Conservation (phyloP, 257 asterid genomes). For the Solanum pennellii region DNA sequence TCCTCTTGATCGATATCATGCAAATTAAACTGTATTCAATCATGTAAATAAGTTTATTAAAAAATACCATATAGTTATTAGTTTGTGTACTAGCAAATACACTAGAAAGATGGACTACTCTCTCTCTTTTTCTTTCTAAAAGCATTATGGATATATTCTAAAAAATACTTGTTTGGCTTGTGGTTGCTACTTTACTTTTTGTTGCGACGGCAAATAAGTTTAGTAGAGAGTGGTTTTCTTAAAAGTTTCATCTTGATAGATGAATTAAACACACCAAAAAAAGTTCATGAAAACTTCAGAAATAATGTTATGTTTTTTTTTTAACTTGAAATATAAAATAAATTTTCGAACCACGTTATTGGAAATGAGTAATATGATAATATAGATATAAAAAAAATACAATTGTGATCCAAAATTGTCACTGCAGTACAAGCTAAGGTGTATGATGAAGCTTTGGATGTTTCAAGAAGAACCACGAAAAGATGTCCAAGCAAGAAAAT, state of each 20-base stretch:
- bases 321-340: background rate
- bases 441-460: background rate
- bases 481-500: background rate
- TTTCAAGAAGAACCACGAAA: background rate
- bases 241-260: background rate
- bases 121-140: background rate
- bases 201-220: background rate
- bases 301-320: background rate
- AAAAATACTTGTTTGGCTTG: background rate
- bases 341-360: background rate
- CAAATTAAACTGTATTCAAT: background rate
- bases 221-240: background rate
- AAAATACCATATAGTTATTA: background rate
- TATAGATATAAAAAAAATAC: background rate
- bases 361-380: background rate
- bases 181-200: background rate
- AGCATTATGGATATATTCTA: background rate
- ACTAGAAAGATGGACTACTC: background rate
- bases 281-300: too few relatives aligned
- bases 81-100: background rate
- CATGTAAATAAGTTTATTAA: background rate
- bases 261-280: background rate
- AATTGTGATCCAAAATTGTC: background rate
- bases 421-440: background rate
- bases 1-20: background rate